These are phyloP conservation scores for Globisporangium takayamanum DNA, from an alignment of 352 stramenopile genomes.

Conservation along the genomic window DNA sequence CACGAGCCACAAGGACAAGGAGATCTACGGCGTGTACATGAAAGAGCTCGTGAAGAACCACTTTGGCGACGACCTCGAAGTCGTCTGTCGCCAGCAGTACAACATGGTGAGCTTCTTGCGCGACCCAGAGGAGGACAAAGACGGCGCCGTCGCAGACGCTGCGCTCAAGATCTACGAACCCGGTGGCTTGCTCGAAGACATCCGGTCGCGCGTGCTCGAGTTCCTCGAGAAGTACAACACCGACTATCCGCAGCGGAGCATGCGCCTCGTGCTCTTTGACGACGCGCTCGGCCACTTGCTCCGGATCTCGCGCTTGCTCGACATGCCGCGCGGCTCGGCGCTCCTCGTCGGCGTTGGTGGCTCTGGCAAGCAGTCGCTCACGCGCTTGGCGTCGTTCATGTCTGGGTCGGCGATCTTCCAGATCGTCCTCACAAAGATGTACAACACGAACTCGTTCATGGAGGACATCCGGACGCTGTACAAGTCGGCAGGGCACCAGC, in stretches of 20 bases:
- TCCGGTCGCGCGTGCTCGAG: constrained; percentile 88
- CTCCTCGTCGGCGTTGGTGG: constrained; percentile 97
- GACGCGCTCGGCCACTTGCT: constrained; percentile 96
- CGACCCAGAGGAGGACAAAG: constrained; percentile 95
- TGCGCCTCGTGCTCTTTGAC: constrained; percentile 98
- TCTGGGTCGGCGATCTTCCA: constrained; percentile 95
- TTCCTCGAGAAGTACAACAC: constrained; percentile 98
- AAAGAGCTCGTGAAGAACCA: constrained; percentile 87
- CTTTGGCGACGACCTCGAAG: constrained; percentile 87
- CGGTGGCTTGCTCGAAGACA: constrained; percentile 89
- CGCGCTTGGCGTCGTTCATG: constrained; percentile 95
- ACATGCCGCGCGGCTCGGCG: constrained; percentile 94
- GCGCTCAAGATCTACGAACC: constrained; percentile 97
- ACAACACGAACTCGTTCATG: constrained; percentile 96
- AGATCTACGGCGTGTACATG: constrained; percentile 91
- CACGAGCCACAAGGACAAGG: constrained; percentile 96
- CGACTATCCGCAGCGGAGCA: constrained; percentile 93
- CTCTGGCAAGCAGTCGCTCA: constrained; percentile 97
- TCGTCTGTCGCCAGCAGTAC: constrained; percentile 60
- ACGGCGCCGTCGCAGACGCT: constrained; percentile 91
- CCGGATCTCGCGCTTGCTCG: constrained; percentile 93
- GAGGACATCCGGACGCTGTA: constrained; percentile 96
- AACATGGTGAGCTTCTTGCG: constrained; percentile 98
- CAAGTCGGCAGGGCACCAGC: constrained; percentile 94
- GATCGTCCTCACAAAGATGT: constrained; percentile 97